Percentiles rank a stretch among this genome's conserved stretches.
Conservation (phyloP, 2,329 filamentous ascomycete genomes). For the Stachybotrys chlorohalonatus region DNA sequence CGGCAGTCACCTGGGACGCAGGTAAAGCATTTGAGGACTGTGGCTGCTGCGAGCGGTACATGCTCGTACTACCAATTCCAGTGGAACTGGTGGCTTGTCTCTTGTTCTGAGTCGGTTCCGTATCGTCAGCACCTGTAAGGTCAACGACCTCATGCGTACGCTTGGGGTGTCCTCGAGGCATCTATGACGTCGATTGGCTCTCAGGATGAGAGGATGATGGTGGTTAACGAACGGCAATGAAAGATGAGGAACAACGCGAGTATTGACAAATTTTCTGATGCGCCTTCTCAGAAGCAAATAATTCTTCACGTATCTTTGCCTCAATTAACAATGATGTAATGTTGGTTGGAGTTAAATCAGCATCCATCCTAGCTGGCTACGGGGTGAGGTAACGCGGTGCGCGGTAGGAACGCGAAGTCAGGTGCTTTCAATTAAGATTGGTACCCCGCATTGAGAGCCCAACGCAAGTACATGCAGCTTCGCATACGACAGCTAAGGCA, state of each 20-base stretch:
- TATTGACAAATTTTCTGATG: background rate
- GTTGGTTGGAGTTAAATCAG: too few species aligned
- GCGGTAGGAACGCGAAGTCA: too few species aligned
- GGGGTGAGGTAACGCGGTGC: too few species aligned
- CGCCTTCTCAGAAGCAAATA: background rate
- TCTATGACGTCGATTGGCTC: constrained; percentile 1
- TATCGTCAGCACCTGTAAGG: constrained; percentile 27
- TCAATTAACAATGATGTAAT: too few species aligned
- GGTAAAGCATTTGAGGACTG: constrained; percentile 9
- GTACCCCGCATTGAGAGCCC: too few species aligned
- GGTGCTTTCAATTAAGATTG: too few species aligned
- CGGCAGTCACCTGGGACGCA: constrained; percentile 10
- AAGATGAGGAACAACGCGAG: background rate
- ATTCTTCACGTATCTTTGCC: too few species aligned
- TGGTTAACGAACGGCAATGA: background rate
- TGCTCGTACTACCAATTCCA: constrained; percentile 10
- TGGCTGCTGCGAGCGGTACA: constrained; percentile 4
- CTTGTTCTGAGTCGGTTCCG: constrained; percentile 12
- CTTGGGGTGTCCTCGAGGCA: constrained; percentile 18
- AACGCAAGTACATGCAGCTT: too few species aligned
- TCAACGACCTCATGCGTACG: constrained; percentile 29
- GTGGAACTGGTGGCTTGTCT: constrained; percentile 12
- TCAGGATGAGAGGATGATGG: background rate
- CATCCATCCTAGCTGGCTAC: too few species aligned
- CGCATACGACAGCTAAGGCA: too few species aligned